phyloP scores from a whole-genome alignment of 768 basidiomycete species.

The Strobilomyces dryophilus region DNA sequence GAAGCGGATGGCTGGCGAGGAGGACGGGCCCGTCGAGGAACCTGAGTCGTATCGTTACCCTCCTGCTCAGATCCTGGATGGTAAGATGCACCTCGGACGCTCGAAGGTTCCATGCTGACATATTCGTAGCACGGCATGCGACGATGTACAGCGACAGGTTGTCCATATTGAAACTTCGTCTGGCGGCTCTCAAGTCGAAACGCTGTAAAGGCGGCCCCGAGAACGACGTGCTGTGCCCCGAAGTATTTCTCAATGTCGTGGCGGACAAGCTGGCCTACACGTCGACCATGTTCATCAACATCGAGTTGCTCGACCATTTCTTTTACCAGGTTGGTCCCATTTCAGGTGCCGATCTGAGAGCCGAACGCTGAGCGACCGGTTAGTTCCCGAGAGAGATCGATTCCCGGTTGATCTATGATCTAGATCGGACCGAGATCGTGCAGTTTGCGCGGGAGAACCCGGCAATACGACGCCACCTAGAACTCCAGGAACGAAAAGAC shows the following conservation, averaged over 20 bases:
- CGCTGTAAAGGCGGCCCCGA: constrained; percentile 87
- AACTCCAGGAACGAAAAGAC: constrained; percentile 94
- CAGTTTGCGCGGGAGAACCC: constrained; percentile 97
- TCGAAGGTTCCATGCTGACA: constrained; percentile 5
- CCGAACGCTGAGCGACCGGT: background rate
- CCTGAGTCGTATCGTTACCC: constrained; percentile 86
- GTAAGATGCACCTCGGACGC: constrained; percentile 40
- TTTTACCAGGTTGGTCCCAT: constrained; percentile 79
- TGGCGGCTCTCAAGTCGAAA: constrained; percentile 82
- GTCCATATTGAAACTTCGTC: constrained; percentile 77
- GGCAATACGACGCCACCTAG: constrained; percentile 77
- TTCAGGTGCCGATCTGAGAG: background rate
- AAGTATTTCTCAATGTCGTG: constrained; percentile 94
- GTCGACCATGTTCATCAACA: constrained; percentile 97
- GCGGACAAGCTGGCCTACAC: constrained; percentile 96
- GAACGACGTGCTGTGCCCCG: constrained; percentile 88
- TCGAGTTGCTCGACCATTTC: constrained; percentile 96
- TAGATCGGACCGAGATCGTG: constrained; percentile 86
- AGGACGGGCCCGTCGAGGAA: constrained; percentile 36
- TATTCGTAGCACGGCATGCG: constrained; percentile 76
- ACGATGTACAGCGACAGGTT: constrained; percentile 83
- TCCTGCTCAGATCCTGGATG: constrained; percentile 87
- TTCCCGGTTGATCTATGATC: constrained; percentile 84
- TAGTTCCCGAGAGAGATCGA: constrained; percentile 99
- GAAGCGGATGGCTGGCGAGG: constrained; percentile 40